Conservation (phyloP, 768 basidiomycete genomes). For the Mycena crocata region DNA sequence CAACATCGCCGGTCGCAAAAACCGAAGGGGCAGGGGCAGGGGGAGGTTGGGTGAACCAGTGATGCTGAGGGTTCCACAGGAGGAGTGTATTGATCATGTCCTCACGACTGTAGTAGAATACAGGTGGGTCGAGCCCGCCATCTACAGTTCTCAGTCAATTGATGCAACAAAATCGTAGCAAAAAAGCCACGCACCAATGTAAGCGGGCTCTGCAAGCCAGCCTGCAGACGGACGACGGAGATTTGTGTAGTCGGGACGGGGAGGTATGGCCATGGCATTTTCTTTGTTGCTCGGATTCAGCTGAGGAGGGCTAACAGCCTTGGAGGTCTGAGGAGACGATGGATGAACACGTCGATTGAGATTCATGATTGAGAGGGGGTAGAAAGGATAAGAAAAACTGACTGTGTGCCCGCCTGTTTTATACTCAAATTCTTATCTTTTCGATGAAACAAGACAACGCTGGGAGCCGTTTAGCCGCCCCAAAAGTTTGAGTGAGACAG, state of each 20-base stretch:
- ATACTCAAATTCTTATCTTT: too few relatives aligned
- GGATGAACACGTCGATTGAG: background rate
- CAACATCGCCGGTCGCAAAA: background rate
- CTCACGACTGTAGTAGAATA: conserved; percentile 22
- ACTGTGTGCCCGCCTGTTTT: background rate
- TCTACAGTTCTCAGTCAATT: background rate
- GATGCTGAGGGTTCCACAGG: conserved; percentile 27
- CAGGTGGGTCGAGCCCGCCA: conserved; percentile 22
- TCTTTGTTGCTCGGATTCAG: background rate
- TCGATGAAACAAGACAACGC: too few relatives aligned
- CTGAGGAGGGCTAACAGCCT: background rate
- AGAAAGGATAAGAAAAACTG: background rate
- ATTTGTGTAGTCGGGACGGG: background rate
- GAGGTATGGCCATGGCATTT: background rate
- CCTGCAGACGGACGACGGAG: conserved; percentile 22
- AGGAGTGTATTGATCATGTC: conserved; percentile 23
- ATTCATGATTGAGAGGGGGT: background rate
- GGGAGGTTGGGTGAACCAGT: background rate
- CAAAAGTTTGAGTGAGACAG: too few relatives aligned
- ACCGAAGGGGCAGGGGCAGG: background rate
- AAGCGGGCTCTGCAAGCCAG: conserved; percentile 32
- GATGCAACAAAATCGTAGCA: conserved; percentile 1
- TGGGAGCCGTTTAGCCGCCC: too few relatives aligned
- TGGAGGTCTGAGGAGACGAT: background rate
- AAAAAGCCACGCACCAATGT: conserved; percentile 22